Percentiles rank a stretch among this genome's conserved stretches.
phyloP scores from a whole-genome alignment of 1,139 yeast genomes.

The Candida sp. region DNA sequence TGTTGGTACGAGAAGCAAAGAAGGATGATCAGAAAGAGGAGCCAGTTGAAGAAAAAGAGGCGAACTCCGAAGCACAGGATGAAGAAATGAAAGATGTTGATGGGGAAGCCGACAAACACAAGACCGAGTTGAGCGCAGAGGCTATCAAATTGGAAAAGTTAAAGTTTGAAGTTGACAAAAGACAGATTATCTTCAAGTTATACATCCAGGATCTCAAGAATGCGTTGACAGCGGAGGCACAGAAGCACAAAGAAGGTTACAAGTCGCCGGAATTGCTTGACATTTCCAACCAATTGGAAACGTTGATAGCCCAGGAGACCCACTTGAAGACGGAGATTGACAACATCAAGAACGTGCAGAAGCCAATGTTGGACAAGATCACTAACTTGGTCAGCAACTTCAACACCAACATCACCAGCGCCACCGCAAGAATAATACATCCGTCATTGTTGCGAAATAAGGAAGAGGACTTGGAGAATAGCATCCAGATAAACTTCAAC shows the following conservation, averaged over 20 bases:
- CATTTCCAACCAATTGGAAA: slow-evolving; percentile 21
- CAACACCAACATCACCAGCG: slow-evolving; percentile 19
- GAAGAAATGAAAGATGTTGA: background rate
- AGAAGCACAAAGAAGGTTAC: slow-evolving; percentile 20
- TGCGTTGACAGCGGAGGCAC: slow-evolving; percentile 20
- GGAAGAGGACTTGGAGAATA: slow-evolving; percentile 11
- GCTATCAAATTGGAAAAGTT: slow-evolving; percentile 22
- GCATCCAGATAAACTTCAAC: slow-evolving; percentile 19
- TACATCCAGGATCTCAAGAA: slow-evolving; percentile 29
- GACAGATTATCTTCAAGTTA: slow-evolving; percentile 25
- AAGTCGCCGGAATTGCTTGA: slow-evolving; percentile 21
- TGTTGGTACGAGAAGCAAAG: background rate
- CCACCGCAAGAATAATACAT: slow-evolving; percentile 10
- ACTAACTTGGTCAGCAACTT: slow-evolving; percentile 28
- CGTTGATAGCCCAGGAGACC: slow-evolving; percentile 21
- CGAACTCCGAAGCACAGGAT: background rate
- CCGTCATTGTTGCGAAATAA: slow-evolving; percentile 6
- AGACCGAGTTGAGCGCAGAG: background rate
- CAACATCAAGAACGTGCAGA: slow-evolving; percentile 33
- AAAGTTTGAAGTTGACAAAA: slow-evolving; percentile 30
- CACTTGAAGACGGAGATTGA: slow-evolving; percentile 24
- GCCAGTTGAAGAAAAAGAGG: background rate
- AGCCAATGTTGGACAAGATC: slow-evolving; percentile 44
- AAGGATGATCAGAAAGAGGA: background rate
- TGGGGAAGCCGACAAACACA: background rate